A percentile compares a stretch with the other conserved stretches of the same genome.
Conservation (phyloP, 129 eudicot species). For the Flaveria linearis region DNA sequence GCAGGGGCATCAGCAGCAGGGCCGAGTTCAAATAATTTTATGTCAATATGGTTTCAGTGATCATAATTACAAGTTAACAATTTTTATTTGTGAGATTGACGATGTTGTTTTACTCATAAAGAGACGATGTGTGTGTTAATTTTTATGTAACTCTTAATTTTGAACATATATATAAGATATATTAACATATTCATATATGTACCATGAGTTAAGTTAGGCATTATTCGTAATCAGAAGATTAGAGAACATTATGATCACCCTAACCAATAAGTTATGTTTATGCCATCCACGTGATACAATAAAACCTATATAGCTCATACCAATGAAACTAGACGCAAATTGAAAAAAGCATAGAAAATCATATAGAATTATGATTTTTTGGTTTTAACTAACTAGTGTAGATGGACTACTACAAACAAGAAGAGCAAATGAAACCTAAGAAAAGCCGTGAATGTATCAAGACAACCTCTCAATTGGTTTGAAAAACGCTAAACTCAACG, state of each 20-base stretch:
- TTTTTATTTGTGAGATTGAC: conserved; percentile 1
- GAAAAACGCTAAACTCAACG: conserved; percentile 56
- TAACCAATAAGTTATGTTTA: too few relatives aligned
- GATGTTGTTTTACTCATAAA: conserved; percentile 37
- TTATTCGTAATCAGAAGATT: neutral
- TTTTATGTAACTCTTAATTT: conserved; percentile 8
- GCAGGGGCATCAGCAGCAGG: conserved; percentile 51
- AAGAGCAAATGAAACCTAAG: conserved; percentile 60
- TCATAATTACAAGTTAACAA: neutral
- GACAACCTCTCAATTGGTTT: conserved; percentile 50
- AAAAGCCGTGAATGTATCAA: conserved; percentile 50
- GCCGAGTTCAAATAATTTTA: conserved; percentile 66
- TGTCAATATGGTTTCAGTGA: conserved; percentile 72
- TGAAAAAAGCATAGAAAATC: neutral
- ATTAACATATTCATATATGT: neutral
- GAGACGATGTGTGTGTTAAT: conserved; percentile 18
- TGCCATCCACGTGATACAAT: neutral
- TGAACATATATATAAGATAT: neutral
- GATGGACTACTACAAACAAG: conserved; percentile 51
- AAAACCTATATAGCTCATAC: neutral
- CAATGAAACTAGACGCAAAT: neutral
- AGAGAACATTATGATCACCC: too few relatives aligned
- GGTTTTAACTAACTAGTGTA: conserved; percentile 27
- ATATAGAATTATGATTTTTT: neutral
- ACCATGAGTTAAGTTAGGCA: neutral